Conservation (phyloP, 2,329 filamentous ascomycete genomes). For the Colletotrichum trifolii region DNA sequence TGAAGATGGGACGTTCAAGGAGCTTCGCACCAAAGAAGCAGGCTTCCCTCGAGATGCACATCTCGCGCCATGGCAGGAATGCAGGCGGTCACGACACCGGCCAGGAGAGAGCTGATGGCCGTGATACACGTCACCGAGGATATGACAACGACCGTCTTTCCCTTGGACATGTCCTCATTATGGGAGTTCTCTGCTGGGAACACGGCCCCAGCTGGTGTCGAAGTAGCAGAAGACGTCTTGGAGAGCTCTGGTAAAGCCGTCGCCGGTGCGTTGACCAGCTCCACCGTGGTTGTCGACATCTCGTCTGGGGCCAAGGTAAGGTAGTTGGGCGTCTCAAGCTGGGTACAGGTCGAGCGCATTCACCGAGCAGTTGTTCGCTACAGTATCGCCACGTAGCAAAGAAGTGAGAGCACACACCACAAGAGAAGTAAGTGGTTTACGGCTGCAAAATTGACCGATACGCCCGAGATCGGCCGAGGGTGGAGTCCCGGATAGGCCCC, state of each 20-base stretch:
- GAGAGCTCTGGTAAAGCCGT: constrained; percentile 8
- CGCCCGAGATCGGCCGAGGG: constrained; percentile 30
- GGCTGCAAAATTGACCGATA: constrained; percentile 7
- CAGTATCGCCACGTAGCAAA: neutral
- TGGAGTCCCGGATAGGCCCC: constrained; percentile 15
- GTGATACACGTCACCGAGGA: constrained; percentile 29
- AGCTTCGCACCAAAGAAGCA: constrained; percentile 21
- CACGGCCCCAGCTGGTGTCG: neutral
- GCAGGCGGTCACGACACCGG: constrained; percentile 24
- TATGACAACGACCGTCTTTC: constrained; percentile 25
- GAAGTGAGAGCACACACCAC: neutral
- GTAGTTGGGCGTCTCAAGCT: neutral
- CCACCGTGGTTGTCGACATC: constrained; percentile 19
- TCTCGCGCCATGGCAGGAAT: constrained; percentile 28
- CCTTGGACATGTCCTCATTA: constrained; percentile 17
- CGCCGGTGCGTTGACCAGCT: constrained; percentile 5
- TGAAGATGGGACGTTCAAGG: rapidly evolving
- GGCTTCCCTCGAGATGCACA: constrained; percentile 10
- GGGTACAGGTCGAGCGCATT: too few species aligned
- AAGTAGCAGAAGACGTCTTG: neutral
- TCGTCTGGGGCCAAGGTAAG: neutral
- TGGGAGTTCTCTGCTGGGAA: neutral
- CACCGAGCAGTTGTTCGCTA: too few species aligned
- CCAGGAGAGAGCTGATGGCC: constrained; percentile 25
- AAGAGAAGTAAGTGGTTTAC: neutral